phyloP scores from a whole-genome alignment of 2,329 filamentous ascomycete genomes.

The Ramularia collo-cygni region DNA sequence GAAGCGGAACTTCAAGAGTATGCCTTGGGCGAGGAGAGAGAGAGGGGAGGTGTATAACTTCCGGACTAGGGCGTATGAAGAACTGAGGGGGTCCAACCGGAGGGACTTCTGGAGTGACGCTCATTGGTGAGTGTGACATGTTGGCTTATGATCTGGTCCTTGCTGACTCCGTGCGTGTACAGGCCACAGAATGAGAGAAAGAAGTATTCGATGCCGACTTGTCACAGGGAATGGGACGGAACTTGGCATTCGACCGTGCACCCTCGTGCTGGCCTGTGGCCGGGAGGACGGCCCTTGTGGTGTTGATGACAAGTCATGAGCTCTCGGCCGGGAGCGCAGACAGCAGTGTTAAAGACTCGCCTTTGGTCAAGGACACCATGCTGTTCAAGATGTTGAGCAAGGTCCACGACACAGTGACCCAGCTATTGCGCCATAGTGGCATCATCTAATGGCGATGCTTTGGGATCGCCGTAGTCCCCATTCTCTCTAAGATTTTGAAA shows the following conservation, averaged over 20 bases:
- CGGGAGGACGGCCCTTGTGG: conserved; percentile 20
- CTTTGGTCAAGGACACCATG: too few species aligned
- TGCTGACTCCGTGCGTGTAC: background rate
- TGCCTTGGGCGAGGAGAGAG: conserved; percentile 16
- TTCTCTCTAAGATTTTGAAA: background rate
- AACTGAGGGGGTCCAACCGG: conserved; percentile 7
- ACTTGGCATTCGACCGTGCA: conserved; percentile 26
- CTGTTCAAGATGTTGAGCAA: too few species aligned
- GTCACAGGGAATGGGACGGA: conserved; percentile 16
- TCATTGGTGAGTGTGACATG: conserved; percentile 20
- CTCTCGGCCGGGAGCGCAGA: too few species aligned
- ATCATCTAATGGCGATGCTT: background rate
- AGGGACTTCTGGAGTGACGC: conserved; percentile 25
- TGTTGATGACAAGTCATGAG: background rate
- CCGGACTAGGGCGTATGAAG: conserved; percentile 21
- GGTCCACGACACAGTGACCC: background rate
- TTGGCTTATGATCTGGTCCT: too few species aligned
- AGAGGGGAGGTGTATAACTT: conserved; percentile 24
- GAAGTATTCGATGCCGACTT: conserved; percentile 18
- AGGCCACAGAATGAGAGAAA: conserved; percentile 14
- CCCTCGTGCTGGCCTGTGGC: conserved; percentile 15
- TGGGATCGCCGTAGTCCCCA: too few species aligned
- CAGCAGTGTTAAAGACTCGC: too few species aligned
- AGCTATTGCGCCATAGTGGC: background rate
- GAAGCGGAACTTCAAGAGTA: conserved; percentile 23